Conservation (phyloP, 345 rosid species). For the Brassica carinata region DNA sequence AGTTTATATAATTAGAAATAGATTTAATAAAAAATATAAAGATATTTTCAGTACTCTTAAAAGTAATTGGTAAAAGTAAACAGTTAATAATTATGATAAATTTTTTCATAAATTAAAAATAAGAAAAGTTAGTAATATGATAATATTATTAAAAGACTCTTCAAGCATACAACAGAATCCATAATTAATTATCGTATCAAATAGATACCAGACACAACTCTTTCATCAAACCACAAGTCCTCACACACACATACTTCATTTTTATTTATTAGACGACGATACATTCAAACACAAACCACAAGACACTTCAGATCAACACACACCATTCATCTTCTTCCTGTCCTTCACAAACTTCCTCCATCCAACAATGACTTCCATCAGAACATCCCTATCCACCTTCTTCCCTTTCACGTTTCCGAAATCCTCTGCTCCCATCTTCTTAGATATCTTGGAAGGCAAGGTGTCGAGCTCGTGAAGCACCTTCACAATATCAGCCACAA, state of each 20-base stretch:
- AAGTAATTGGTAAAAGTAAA: too few species aligned
- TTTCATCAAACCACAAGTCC: slow-evolving; percentile 13
- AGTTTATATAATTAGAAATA: too few species aligned
- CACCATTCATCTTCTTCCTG: slow-evolving; percentile 50
- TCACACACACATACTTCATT: not conserved
- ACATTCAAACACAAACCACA: slow-evolving; percentile 7
- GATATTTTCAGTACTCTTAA: too few species aligned
- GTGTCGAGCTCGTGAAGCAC: slow-evolving; percentile 64
- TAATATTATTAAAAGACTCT: too few species aligned
- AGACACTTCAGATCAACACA: slow-evolving; percentile 34
- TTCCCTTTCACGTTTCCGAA: slow-evolving; percentile 32
- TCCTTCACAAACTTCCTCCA: slow-evolving; percentile 61
- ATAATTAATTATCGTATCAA: slow-evolving; percentile 7
- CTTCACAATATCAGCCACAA: slow-evolving; percentile 55
- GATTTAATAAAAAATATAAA: too few species aligned
- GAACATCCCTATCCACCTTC: slow-evolving; percentile 47
- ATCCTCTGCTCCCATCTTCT: slow-evolving; percentile 28
- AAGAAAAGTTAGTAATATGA: too few species aligned
- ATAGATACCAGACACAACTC: slow-evolving; percentile 5
- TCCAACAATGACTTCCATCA: slow-evolving; percentile 56
- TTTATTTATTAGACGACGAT: slow-evolving; percentile 5
- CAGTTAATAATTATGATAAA: too few species aligned
- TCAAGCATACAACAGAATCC: slow-evolving; percentile 13
- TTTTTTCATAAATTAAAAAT: too few species aligned
- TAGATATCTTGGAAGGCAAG: slow-evolving; percentile 42